Evolutionary conservation across 169 alveolate genomes (phyloP), one percentile per base, ranked within the genome.

Genomic region (Amoebophrya sp.): DNA sequence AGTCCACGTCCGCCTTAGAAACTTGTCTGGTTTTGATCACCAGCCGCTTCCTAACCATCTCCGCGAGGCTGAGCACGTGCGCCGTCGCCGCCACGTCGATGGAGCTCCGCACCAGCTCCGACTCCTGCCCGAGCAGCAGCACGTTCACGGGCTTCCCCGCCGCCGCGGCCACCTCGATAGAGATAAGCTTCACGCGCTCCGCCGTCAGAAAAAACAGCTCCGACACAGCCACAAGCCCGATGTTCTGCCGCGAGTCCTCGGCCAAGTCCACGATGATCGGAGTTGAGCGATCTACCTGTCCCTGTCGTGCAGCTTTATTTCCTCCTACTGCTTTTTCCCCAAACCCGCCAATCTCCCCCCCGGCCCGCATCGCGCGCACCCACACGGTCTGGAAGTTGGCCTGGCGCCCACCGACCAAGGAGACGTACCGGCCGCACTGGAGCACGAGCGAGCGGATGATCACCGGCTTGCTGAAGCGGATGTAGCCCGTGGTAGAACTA

Each of bases 121-220:
- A 23, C 39, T n/a, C 7, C 34, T 58, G 78, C 34, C 78, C 78
- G 10, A 58, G 78, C 29, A 58, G 34, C 39, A 58, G 23, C 4
- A 58, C 78, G 34, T 58, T 58, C 34, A 58, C 78, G 29, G 78
- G 0, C 34, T 4, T 58, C 34, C 78, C 78, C 39, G 78, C 34
- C 34, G 78, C 78, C 78, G 4, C 39, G 26, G 23, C 78, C 26
- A 58, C 78, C 78, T 58, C 78, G 29, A 58, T 13, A 13, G 78
- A 58, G 34, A 58, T 58, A 13, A 58, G 34, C 26, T n/a, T 16
- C 78, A 58, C 78, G 78, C 23, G 78, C 78, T 58, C 78, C 34
- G 78, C 78, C 29, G 78, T 58, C 78, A 58, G 78, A 16, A 58
- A 58, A 58, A 58, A 58, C 78, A 58, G 78, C 78, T 58, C 78